phyloP scores from a whole-genome alignment of 176 grass and related monocot species.

The Pontederia crassipes region DNA sequence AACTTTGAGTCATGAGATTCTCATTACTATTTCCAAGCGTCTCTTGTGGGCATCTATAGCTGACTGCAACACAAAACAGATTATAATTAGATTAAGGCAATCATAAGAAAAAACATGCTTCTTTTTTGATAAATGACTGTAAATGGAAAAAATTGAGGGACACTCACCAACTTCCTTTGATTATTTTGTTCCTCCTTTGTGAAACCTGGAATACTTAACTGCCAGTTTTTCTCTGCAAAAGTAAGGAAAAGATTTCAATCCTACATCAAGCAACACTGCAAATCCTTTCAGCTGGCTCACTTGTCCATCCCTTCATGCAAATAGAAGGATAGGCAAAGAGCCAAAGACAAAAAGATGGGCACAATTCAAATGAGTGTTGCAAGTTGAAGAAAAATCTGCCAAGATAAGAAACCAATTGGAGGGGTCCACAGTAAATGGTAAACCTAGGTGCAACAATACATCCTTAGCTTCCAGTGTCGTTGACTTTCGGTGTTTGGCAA shows the following conservation, averaged over 20 bases:
- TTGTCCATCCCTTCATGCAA: too few relatives aligned
- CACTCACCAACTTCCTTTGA: conserved; percentile 70
- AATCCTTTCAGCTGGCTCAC: too few relatives aligned
- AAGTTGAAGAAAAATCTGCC: too few relatives aligned
- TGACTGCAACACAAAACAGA: conserved; percentile 9
- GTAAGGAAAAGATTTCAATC: too few relatives aligned
- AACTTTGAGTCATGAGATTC: too few relatives aligned
- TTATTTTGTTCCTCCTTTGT: conserved; percentile 72
- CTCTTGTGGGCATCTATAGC: conserved; percentile 16
- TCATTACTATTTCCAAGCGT: conserved; percentile 12
- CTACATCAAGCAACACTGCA: too few relatives aligned
- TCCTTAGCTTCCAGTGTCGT: conserved; percentile 83
- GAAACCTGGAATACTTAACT: conserved; percentile 76
- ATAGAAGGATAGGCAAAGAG: too few relatives aligned
- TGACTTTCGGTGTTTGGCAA: conserved; percentile 93
- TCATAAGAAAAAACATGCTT: neutral
- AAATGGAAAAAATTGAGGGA: conserved; percentile 7
- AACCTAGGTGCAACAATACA: conserved; percentile 79
- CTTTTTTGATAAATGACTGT: neutral
- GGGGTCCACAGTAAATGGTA: neutral
- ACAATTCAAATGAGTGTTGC: too few relatives aligned
- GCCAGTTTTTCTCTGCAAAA: conserved; percentile 78
- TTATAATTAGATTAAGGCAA: neutral
- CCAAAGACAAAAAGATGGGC: too few relatives aligned
- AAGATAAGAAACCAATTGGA: too few relatives aligned